Evolutionary conservation across 129 eudicot genomes (phyloP).

Genomic region (Cynara cardunculus): DNA sequence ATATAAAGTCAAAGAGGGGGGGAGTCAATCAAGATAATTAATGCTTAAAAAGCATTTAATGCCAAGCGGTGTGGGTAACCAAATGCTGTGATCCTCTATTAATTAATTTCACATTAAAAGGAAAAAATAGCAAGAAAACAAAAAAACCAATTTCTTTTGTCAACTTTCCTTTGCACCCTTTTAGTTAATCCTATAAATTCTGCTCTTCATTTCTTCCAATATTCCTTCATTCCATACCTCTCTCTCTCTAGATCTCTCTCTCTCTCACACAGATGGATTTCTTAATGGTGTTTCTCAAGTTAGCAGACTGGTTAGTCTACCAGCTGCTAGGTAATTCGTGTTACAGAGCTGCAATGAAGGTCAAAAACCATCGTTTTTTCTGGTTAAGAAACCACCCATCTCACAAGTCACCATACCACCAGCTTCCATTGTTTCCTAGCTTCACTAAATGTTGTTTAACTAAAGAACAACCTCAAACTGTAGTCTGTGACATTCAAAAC

Average conservation of each 20-base stretch:
- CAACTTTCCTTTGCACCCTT: constrained; percentile 36
- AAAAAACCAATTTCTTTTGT: constrained; percentile 13
- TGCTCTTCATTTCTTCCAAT: constrained; percentile 28
- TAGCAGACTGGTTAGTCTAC: constrained; percentile 60
- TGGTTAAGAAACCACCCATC: constrained; percentile 40
- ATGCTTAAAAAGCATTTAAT: constrained; percentile 35
- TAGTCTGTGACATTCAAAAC: constrained; percentile 71
- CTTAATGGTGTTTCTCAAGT: constrained; percentile 45
- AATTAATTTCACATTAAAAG: background rate
- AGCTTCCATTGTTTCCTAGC: constrained; percentile 33
- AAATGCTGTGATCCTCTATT: constrained; percentile 30
- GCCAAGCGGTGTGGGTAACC: constrained; percentile 43
- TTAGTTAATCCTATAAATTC: constrained; percentile 39
- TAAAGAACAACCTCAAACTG: constrained; percentile 39
- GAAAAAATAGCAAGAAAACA: background rate
- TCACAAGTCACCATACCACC: constrained; percentile 36
- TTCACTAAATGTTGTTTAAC: constrained; percentile 42
- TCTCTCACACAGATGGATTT: constrained; percentile 45
- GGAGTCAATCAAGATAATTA: constrained; percentile 16
- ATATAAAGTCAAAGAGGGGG: constrained; percentile 17
- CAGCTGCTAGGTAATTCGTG: constrained; percentile 57
- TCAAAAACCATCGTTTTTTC: constrained; percentile 43
- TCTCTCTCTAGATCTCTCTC: background rate
- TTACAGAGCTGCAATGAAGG: constrained; percentile 55
- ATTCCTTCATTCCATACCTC: constrained; percentile 31